A percentile compares a stretch with the other conserved stretches of the same genome.
phyloP scores from a whole-genome alignment of 129 eudicot genomes.

The Flaveria ramosissima region DNA sequence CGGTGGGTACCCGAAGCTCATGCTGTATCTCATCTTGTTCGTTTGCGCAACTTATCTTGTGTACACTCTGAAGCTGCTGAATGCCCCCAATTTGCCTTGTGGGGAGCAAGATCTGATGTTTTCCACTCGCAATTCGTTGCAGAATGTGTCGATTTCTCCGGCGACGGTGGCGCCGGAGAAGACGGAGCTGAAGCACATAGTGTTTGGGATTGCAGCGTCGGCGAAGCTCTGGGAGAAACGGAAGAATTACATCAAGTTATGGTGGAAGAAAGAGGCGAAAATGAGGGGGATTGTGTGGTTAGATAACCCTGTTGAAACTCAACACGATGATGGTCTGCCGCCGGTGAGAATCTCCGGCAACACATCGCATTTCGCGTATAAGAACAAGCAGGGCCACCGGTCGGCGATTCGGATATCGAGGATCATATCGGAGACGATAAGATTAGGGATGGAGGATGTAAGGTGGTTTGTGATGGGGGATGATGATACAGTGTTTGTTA shows the following conservation, averaged over 20 bases:
- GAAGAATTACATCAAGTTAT: slow-evolving; percentile 71
- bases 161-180: slow-evolving; percentile 16
- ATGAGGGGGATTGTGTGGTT: slow-evolving; percentile 96
- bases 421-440: slow-evolving; percentile 75
- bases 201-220: slow-evolving; percentile 91
- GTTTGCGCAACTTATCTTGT: slow-evolving; percentile 71
- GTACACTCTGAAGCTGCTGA: slow-evolving; percentile 69
- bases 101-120: slow-evolving; percentile 37
- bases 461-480: slow-evolving; percentile 98
- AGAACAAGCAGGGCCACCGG: slow-evolving; percentile 80
- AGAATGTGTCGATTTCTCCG: slow-evolving; percentile 18
- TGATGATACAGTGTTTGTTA: slow-evolving; percentile 86
- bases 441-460: slow-evolving; percentile 60
- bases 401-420: slow-evolving; percentile 91
- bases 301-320: slow-evolving; percentile 51
- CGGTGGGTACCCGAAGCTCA: slow-evolving; percentile 48
- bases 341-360: slow-evolving; percentile 68
- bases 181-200: slow-evolving; percentile 68
- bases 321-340: slow-evolving; percentile 51
- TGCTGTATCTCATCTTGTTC: slow-evolving; percentile 62
- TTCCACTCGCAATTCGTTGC: slow-evolving; percentile 25
- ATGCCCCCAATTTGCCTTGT: slow-evolving; percentile 28
- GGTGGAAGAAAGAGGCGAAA: slow-evolving; percentile 67
- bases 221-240: slow-evolving; percentile 77
- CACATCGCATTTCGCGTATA: slow-evolving; percentile 64